Percentiles rank a stretch among this genome's conserved stretches.
Evolutionary conservation across 306 rosid genomes (phyloP).

Genomic region (Crotalaria pallida): DNA sequence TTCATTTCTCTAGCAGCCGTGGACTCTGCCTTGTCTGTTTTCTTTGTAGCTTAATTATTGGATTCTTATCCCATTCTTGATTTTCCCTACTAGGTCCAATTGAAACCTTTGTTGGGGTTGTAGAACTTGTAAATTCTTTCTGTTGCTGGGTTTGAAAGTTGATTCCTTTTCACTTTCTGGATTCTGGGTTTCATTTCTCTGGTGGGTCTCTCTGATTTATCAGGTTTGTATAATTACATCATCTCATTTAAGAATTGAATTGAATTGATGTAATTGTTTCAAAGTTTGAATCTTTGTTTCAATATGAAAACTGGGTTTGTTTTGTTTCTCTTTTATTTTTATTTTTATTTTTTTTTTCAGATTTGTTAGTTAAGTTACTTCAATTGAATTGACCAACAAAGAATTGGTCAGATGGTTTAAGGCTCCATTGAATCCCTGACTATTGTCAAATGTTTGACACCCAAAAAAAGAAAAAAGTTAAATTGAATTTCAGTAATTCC

Average conservation of each 20-base stretch:
- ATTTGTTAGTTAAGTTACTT: too few relatives aligned
- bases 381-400: too few relatives aligned
- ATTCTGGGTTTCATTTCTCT: slow-evolving; percentile 16
- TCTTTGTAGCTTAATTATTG: background rate
- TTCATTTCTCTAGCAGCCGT: too few relatives aligned
- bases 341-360: background rate
- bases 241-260: background rate
- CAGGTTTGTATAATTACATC: slow-evolving; percentile 15
- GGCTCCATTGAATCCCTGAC: too few relatives aligned
- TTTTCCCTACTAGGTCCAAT: slow-evolving; percentile 23
- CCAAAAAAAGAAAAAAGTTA: too few relatives aligned
- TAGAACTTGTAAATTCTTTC: too few relatives aligned
- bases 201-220: background rate
- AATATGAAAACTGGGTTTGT: slow-evolving; percentile 17
- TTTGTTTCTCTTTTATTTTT: too few relatives aligned
- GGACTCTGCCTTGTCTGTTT: too few relatives aligned
- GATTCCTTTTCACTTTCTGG: slow-evolving; percentile 8
- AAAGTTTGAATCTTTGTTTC: slow-evolving; percentile 9
- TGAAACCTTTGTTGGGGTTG: slow-evolving; percentile 6
- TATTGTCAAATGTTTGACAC: too few relatives aligned
- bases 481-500: slow-evolving; percentile 7
- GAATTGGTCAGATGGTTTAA: too few relatives aligned
- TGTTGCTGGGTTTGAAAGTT: slow-evolving; percentile 1
- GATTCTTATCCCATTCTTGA: slow-evolving; percentile 13
- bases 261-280: background rate